These are phyloP conservation scores for Prunus armeniaca DNA, from an alignment of 306 rosid species.

Conservation along the genomic window DNA sequence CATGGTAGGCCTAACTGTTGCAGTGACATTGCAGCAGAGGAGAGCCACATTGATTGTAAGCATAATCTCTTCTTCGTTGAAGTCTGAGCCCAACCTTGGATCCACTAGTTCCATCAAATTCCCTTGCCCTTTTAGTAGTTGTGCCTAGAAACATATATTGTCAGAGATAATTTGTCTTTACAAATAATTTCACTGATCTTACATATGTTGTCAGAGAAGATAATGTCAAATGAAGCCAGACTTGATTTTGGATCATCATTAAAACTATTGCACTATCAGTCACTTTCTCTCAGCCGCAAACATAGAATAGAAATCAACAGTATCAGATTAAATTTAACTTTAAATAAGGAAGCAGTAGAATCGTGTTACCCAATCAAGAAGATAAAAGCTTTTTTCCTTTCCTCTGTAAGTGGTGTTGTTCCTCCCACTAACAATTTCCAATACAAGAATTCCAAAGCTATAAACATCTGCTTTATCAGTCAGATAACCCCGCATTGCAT, in stretches of 20 bases:
- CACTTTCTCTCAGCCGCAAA: no score
- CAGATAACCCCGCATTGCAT: constrained; percentile 27
- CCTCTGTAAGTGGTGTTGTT: constrained; percentile 8
- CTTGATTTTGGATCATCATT: neutral
- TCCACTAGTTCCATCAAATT: constrained; percentile 38
- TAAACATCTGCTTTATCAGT: constrained; percentile 38
- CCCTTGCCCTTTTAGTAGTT: constrained; percentile 17
- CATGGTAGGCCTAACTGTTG: constrained; percentile 40
- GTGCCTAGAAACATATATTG: constrained; percentile 25
- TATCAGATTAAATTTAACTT: neutral
- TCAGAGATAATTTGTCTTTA: neutral
- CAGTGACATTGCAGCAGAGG: constrained; percentile 28
- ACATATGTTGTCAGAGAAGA: no score
- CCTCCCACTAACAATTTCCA: constrained; percentile 31
- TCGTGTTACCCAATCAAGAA: constrained; percentile 35
- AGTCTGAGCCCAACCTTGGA: constrained; percentile 36
- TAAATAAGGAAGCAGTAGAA: neutral
- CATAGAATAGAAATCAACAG: neutral
- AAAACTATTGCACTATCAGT: neutral
- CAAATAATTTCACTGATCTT: neutral
- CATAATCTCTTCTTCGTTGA: constrained; percentile 26
- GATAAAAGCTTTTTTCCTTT: neutral
- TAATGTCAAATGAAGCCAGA: neutral
- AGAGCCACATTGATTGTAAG: constrained; percentile 41
- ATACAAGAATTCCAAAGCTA: constrained; percentile 28